Evolutionary conservation across 805 yeast species (phyloP), one percentile per base, ranked within the genome.

Genomic region (Clavispora vitiphila): DNA sequence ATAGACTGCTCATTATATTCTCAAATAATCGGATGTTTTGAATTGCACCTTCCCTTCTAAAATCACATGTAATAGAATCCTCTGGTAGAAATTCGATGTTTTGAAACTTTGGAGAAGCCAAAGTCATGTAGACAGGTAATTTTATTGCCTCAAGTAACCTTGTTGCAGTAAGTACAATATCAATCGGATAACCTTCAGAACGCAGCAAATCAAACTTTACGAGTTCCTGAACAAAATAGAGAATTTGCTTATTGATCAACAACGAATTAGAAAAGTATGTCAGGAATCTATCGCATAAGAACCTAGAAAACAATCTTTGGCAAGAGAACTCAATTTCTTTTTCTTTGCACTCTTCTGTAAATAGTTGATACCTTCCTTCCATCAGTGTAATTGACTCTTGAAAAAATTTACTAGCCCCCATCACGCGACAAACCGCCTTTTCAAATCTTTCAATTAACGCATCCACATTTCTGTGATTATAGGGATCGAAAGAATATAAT

Each of bases 1-100:
- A 43, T 2, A 43, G 14, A 5, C 35, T 40, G 8, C 41, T 44
- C 24, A 41, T 40, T 4, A 44, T 36, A 8, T 45, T 41, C 37
- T 48, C 51, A 29, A 48, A 45, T 29, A 48, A 26, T 25, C 27
- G 37, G 34, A 46, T 36, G 34, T 46, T 46, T 29, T 40, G 43
- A n/a, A 39, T 32, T 27, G 35, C 38, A 5, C 50, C 50, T 16
- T 26, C 30, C 12, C 14, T 26, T 14, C 14, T 26, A n/a, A n/a
- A 26, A 6, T 26, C 30, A 8, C 30, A 26, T 14, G 6, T 9
- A 5, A 12, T 2, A n/a, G 30, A 26, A 14, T 26, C 16, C 8
- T 26, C 16, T n/a, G 8, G 8, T 6, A 26, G n/a, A 26, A 26
- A 14, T 26, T 26, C 30, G 7, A 14, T 26, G 15, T 9, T 26